A percentile compares a stretch with the other conserved stretches of the same genome.
Evolutionary conservation across 805 yeast genomes (phyloP).

Genomic region (Candida vartiovaarae): DNA sequence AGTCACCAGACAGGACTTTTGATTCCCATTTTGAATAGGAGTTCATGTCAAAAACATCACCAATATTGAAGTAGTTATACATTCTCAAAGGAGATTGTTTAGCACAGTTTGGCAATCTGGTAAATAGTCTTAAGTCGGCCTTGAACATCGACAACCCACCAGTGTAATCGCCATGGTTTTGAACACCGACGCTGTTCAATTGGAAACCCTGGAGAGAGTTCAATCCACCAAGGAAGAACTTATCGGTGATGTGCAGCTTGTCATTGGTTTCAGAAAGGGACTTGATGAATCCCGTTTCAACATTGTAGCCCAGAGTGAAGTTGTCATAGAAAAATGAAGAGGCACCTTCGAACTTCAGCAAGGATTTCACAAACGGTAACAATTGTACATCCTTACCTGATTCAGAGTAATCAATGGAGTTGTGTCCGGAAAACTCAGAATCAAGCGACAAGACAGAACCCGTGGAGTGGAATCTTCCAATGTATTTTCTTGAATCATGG

Average conservation of each 20-base stretch:
- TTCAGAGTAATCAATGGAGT: constrained; percentile 21
- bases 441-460: constrained; percentile 37
- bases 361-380: constrained; percentile 18
- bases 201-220: constrained; percentile 57
- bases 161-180: constrained; percentile 36
- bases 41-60: constrained; percentile 34
- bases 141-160: constrained; percentile 56
- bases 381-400: constrained; percentile 25
- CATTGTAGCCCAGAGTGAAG: constrained; percentile 40
- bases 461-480: constrained; percentile 35
- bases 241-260: constrained; percentile 54
- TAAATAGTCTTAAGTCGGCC: constrained; percentile 40
- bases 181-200: constrained; percentile 49
- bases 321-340: constrained; percentile 37
- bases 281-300: constrained; percentile 44
- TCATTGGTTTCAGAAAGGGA: constrained; percentile 23
- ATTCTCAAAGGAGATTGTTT: constrained; percentile 43
- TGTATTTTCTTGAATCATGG: constrained; percentile 37
- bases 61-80: constrained; percentile 56
- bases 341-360: constrained; percentile 18
- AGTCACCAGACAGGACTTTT: constrained; percentile 15
- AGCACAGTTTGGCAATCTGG: constrained; percentile 46
- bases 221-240: constrained; percentile 68
- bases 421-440: constrained; percentile 35
- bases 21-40: constrained; percentile 14